Conservation (phyloP, 2,329 filamentous ascomycete genomes). For the Monosporascus sp. region DNA sequence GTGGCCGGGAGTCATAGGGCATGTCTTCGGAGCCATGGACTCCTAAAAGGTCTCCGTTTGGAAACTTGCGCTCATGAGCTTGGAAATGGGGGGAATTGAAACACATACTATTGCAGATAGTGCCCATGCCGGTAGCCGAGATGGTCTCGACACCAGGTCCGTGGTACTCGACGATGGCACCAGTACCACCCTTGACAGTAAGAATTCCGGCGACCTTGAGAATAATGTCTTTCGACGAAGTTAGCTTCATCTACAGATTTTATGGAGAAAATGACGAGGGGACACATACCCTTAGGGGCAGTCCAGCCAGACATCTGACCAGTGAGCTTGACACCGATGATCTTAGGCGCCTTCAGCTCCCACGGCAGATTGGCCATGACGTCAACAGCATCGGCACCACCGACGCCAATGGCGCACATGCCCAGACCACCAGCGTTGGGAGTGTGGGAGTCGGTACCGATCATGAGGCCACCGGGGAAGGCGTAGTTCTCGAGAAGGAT, state of each 20-base stretch:
- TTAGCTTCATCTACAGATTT: constrained; percentile 6
- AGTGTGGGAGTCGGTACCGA: constrained; percentile 96
- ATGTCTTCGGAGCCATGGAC: no score
- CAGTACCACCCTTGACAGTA: constrained; percentile 97
- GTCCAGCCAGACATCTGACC: constrained; percentile 88
- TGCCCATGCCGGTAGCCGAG: constrained; percentile 82
- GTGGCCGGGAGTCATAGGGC: no score
- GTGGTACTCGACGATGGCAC: constrained; percentile 77
- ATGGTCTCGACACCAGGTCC: constrained; percentile 68
- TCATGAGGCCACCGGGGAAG: constrained; percentile 96
- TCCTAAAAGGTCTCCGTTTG: no score
- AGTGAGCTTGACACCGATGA: constrained; percentile 94
- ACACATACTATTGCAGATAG: constrained; percentile 55
- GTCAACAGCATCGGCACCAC: constrained; percentile 96
- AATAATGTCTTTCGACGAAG: constrained; percentile 67
- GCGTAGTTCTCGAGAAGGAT: constrained; percentile 98
- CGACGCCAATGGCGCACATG: constrained; percentile 92
- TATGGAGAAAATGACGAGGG: background rate
- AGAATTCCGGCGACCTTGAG: constrained; percentile 95
- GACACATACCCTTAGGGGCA: constrained; percentile 72
- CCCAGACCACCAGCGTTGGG: constrained; percentile 95
- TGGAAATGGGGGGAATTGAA: background rate
- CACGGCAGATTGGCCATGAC: constrained; percentile 75
- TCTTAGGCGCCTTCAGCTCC: constrained; percentile 96
- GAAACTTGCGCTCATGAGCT: background rate